Base-by-base conservation (phyloP, 2,329 filamentous ascomycete genomes). In the Aspergillus unguis region DNA sequence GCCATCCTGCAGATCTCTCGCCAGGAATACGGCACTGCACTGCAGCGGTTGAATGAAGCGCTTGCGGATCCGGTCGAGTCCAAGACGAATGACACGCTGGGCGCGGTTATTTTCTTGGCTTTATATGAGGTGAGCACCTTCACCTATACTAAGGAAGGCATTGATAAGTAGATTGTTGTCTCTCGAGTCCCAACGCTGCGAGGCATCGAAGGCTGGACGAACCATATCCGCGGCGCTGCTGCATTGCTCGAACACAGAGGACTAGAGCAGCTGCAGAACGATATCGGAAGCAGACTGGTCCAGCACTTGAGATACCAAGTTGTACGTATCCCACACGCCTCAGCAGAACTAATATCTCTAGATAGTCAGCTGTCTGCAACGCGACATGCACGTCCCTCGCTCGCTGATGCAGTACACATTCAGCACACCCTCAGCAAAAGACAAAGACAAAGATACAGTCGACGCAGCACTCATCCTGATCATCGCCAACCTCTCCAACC, bases 151-250 rank as follows among this genome's bases (percentile, higher is more conserved):
- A 17, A 17, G 17, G 17, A 17, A 17, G 17, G 17, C 17, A 17
- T 17, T 17, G 17, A 17, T 17, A 17, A 17, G 17, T 17, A 17
- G 17, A 17, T 17, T 17, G 17, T 17, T 17, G 17, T 17, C 17
- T 17, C 17, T 1, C 17, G 17, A 17, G 17, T 17, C 17, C 17
- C 17, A 17, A 17, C 17, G 17, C 17, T 17, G 1, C 17, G 17
- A 17, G 17, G 17, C 17, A 17, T 17, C 17, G 69, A 75, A 10
- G 75, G 76, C 17, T 83, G 82, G 56, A 78, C 77, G 48, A 78
- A 78, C 5, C 84, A 86, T 62, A 77, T 85, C 40, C 74, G 79
- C 60, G 84, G 84, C 1, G 83, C 82, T 2, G 75, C 80, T 42
- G 81, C 83, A 10, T 66, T 86, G n/a, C 69, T 85, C 17, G 76